phyloP scores from a whole-genome alignment of 768 basidiomycete species.

The Mycena haematopus region DNA sequence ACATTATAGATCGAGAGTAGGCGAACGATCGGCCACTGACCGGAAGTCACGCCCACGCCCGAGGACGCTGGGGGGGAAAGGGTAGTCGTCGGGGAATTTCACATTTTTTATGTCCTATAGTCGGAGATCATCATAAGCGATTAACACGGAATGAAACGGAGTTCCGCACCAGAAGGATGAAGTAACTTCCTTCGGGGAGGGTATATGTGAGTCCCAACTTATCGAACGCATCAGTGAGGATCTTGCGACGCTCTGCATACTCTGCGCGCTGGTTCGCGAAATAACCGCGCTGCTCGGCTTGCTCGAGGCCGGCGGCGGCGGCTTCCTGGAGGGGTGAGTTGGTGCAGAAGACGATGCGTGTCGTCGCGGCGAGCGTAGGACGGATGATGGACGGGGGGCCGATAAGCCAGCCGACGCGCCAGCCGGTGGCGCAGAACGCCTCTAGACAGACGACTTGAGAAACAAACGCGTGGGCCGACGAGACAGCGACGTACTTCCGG shows the following conservation, averaged over 20 bases:
- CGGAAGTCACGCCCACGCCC: constrained; percentile 90
- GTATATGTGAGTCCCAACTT: constrained; percentile 84
- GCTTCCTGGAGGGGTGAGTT: constrained; percentile 97
- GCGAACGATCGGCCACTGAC: constrained; percentile 44
- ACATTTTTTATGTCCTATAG: constrained; percentile 76
- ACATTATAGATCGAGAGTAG: neutral
- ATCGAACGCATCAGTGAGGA: constrained; percentile 85
- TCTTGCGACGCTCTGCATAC: constrained; percentile 78
- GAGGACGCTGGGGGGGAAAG: constrained; percentile 75
- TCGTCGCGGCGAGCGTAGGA: constrained; percentile 88
- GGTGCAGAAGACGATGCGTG: constrained; percentile 94
- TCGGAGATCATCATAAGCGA: constrained; percentile 14
- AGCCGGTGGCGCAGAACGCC: constrained; percentile 96
- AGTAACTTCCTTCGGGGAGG: constrained; percentile 90
- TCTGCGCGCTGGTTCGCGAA: constrained; percentile 78
- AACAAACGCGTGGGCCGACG: neutral
- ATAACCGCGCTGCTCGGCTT: constrained; percentile 73
- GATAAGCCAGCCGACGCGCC: constrained; percentile 97
- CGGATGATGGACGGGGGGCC: constrained; percentile 82
- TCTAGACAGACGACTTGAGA: constrained; percentile 51
- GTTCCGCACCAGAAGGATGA: constrained; percentile 75
- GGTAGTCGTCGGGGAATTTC: constrained; percentile 83
- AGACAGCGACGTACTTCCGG: constrained; percentile 71
- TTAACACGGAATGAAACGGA: constrained; percentile 2
- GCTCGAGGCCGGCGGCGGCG: constrained; percentile 86